Evolutionary conservation across 176 grass and related monocot genomes (phyloP).

Genomic region (Phoenix dactylifera): DNA sequence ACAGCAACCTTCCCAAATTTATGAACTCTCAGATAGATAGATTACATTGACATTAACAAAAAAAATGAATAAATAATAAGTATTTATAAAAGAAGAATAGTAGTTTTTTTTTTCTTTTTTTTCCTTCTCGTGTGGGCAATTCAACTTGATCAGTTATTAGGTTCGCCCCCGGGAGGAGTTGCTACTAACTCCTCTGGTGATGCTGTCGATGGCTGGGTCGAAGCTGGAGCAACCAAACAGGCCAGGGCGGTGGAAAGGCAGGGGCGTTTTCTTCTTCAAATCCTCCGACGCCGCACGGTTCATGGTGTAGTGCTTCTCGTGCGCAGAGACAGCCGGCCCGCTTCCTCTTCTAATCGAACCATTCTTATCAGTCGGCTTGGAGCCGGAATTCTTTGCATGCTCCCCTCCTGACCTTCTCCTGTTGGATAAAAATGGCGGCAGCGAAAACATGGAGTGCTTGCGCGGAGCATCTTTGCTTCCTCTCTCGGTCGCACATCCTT

Average conservation of each 20-base stretch:
- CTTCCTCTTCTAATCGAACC: slow-evolving; percentile 3
- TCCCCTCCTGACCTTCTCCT: slow-evolving; percentile 10
- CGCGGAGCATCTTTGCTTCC: slow-evolving; percentile 51
- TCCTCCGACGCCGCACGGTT: slow-evolving; percentile 11
- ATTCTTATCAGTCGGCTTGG: slow-evolving; percentile 6
- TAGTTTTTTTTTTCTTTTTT: too few relatives aligned
- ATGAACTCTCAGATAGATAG: too few relatives aligned
- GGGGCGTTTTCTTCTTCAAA: slow-evolving; percentile 2
- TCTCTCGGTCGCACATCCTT: slow-evolving; percentile 14
- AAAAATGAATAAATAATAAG: too few relatives aligned
- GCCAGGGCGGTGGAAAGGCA: slow-evolving; percentile 18
- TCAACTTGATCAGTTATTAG: too few relatives aligned
- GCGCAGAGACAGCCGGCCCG: background rate
- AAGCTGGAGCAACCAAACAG: slow-evolving; percentile 51
- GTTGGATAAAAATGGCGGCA: slow-evolving; percentile 1
- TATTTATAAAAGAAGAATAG: too few relatives aligned
- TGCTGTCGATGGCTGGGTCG: slow-evolving; percentile 42
- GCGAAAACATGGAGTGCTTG: slow-evolving; percentile 33
- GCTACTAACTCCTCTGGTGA: slow-evolving; percentile 33
- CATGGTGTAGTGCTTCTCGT: background rate
- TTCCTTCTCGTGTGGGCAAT: too few relatives aligned
- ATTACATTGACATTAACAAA: too few relatives aligned
- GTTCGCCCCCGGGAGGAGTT: background rate
- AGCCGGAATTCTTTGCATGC: background rate
- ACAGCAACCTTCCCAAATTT: too few relatives aligned